Percentiles rank a stretch among this genome's conserved stretches.
Evolutionary conservation across 2,329 filamentous ascomycete species (phyloP).

Genomic region (Colletotrichum sojae): DNA sequence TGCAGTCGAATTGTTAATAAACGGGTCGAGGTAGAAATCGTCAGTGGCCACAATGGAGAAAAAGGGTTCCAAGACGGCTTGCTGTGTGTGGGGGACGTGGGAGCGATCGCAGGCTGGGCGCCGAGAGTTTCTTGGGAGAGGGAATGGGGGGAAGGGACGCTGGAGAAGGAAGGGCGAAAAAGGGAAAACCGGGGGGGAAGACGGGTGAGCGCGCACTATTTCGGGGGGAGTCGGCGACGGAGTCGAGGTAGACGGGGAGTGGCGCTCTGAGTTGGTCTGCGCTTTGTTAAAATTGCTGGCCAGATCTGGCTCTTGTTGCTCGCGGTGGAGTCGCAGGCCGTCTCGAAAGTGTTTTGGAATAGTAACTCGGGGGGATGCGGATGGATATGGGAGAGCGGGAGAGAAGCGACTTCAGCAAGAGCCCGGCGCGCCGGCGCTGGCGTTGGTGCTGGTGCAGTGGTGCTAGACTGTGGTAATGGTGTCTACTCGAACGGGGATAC

Average conservation of each 20-base stretch:
- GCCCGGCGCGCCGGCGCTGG: conserved; percentile 27
- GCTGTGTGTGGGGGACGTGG: conserved; percentile 40
- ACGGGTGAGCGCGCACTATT: conserved; percentile 30
- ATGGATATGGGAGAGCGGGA: conserved; percentile 40
- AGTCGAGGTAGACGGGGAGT: conserved; percentile 14
- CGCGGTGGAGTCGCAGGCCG: conserved; percentile 36
- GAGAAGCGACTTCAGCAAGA: conserved; percentile 16
- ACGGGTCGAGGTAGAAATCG: conserved; percentile 29
- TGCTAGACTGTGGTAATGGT: background rate
- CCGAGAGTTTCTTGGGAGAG: conserved; percentile 42
- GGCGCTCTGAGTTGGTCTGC: conserved; percentile 27
- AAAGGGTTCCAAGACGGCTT: conserved; percentile 38
- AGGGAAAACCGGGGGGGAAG: conserved; percentile 25
- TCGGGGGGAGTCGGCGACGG: conserved; percentile 26
- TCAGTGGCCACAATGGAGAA: conserved; percentile 28
- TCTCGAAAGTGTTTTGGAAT: conserved; percentile 46
- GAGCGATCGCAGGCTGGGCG: conserved; percentile 45
- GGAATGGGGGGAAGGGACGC: conserved; percentile 15
- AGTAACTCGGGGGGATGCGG: conserved; percentile 36
- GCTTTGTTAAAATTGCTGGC: conserved; percentile 34
- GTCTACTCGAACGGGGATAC: background rate
- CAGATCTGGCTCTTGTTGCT: conserved; percentile 30
- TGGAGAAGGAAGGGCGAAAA: conserved; percentile 18
- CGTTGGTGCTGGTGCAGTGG: background rate
- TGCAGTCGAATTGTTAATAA: conserved; percentile 28